These are phyloP conservation scores for Scutellaria galericulata DNA, from an alignment of 257 asterid species.

Conservation along the genomic window DNA sequence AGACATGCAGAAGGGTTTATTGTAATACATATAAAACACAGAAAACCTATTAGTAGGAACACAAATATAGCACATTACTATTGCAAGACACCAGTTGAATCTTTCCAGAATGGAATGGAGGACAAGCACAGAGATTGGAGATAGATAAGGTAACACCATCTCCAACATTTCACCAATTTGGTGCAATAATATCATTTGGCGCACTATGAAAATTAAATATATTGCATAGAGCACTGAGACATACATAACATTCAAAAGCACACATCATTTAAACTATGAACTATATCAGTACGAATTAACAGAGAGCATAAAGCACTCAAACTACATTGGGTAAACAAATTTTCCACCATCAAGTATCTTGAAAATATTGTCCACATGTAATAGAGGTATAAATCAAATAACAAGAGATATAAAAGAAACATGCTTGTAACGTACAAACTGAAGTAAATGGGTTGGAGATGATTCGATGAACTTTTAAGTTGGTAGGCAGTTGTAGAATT, in stretches of 20 bases:
- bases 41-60: background rate
- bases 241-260: background rate
- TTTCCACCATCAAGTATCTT: background rate
- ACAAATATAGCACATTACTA: background rate
- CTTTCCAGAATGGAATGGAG: constrained; percentile 9
- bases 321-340: background rate
- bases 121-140: background rate
- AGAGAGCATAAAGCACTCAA: background rate
- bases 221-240: background rate
- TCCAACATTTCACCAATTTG: background rate
- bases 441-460: too few species aligned
- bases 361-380: background rate
- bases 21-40: background rate
- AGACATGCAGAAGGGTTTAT: background rate
- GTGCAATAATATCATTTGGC: constrained; percentile 2
- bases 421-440: too few species aligned
- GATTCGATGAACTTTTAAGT: too few species aligned
- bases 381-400: background rate
- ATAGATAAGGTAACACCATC: background rate
- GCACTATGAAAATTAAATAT: background rate
- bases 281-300: background rate
- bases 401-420: too few species aligned
- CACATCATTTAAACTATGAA: background rate
- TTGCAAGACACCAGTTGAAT: background rate
- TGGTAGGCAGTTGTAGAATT: too few species aligned